Evolutionary conservation across 2,329 filamentous ascomycete species (phyloP).

Genomic region (Coleophoma crateriformis): DNA sequence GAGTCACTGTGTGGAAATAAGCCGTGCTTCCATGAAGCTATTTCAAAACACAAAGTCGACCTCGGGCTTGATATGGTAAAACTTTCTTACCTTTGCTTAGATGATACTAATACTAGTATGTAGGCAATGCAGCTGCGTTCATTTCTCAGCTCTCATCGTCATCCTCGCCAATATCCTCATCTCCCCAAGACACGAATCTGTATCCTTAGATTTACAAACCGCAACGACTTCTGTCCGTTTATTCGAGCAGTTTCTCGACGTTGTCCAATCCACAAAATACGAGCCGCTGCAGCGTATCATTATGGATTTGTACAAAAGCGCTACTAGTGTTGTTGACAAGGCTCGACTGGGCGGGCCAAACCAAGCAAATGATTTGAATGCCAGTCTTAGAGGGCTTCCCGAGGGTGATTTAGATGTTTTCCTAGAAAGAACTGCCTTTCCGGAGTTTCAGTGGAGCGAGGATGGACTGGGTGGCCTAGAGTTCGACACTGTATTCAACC

Average conservation of each 20-base stretch:
- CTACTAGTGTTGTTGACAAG: too few species aligned
- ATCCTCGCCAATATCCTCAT: not conserved
- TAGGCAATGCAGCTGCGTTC: not conserved
- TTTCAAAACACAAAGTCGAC: not conserved
- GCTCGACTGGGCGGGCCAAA: too few species aligned
- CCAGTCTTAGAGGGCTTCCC: too few species aligned
- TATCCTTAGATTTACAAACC: constrained; percentile 31
- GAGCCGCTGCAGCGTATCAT: not conserved
- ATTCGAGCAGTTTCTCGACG: not conserved
- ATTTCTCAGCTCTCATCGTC: not conserved
- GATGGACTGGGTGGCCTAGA: too few species aligned
- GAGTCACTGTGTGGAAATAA: not conserved
- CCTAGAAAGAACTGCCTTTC: too few species aligned
- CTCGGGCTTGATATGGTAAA: not conserved
- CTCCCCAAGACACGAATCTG: not conserved
- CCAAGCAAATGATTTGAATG: too few species aligned
- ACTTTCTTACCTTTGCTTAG: not conserved
- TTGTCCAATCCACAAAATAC: not conserved
- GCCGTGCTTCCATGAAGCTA: not conserved
- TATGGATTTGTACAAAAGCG: not conserved
- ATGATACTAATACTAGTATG: not conserved
- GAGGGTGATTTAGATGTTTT: too few species aligned
- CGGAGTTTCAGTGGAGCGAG: too few species aligned
- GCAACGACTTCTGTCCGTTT: not conserved
- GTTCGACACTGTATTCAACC: too few species aligned